These are phyloP conservation scores for Blumeria graminis DNA, from an alignment of 2,329 filamentous ascomycete species.

Conservation along the genomic window DNA sequence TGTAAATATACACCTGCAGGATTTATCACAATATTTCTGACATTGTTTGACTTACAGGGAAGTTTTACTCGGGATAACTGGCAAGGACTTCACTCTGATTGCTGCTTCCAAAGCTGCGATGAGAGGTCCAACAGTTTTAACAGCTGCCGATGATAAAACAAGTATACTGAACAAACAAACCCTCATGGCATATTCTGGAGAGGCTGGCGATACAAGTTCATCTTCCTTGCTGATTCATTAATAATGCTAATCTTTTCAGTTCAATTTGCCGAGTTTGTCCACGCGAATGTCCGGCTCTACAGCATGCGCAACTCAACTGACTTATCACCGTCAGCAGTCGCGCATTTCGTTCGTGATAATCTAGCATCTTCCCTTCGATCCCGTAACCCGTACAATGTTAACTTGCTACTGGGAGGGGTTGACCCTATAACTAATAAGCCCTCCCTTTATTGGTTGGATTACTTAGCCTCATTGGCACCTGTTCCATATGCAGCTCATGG, in stretches of 20 bases:
- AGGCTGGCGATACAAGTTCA: constrained; percentile 82
- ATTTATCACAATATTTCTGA: too few species aligned
- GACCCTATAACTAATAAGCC: constrained; percentile 83
- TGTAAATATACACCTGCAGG: too few species aligned
- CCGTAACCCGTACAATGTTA: constrained; percentile 87
- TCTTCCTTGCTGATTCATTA: constrained; percentile 2
- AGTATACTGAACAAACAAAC: constrained; percentile 79
- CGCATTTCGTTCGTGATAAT: constrained; percentile 83
- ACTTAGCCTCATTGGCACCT: constrained; percentile 68
- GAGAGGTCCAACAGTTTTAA: constrained; percentile 90
- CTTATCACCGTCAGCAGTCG: constrained; percentile 68
- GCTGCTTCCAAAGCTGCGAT: constrained; percentile 95
- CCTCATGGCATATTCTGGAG: constrained; percentile 82
- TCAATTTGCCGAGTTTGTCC: constrained; percentile 97
- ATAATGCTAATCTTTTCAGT: constrained; percentile 27
- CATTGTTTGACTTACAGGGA: constrained; percentile 35
- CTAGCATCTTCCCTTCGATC: constrained; percentile 77
- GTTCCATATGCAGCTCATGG: constrained; percentile 93
- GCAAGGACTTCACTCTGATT: constrained; percentile 97
- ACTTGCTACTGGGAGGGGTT: constrained; percentile 80
- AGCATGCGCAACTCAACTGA: constrained; percentile 94
- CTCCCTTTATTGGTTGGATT: constrained; percentile 89
- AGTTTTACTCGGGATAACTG: constrained; percentile 90
- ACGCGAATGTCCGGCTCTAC: constrained; percentile 95
- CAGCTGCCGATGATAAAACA: constrained; percentile 91